Conservation (phyloP, 805 yeast species). For the Kodamaea sagamina region DNA sequence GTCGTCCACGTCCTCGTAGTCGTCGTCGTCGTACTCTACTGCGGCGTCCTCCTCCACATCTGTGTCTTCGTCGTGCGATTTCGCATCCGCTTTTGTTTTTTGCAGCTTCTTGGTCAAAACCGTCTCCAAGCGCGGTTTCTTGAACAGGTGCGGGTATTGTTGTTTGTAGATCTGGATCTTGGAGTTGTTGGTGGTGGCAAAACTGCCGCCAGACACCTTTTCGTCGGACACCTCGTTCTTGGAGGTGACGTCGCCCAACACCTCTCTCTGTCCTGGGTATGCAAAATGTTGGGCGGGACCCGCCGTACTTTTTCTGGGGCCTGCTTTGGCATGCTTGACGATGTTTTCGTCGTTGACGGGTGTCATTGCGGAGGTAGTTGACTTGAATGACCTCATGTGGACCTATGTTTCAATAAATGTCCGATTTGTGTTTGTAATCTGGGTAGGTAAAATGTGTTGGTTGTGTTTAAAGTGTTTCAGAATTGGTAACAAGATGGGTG, state of each 20-base stretch:
- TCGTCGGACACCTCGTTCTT: neutral
- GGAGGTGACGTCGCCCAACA: slow-evolving; percentile 31
- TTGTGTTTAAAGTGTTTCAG: no score
- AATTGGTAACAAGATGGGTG: no score
- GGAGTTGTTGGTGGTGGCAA: slow-evolving; percentile 12
- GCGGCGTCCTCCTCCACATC: slow-evolving; percentile 17
- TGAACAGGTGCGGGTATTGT: slow-evolving; percentile 18
- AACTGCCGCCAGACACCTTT: neutral
- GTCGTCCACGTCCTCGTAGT: slow-evolving; percentile 13
- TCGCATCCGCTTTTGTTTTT: slow-evolving; percentile 14
- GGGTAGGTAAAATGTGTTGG: neutral
- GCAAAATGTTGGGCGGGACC: slow-evolving; percentile 6
- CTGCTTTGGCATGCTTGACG: slow-evolving; percentile 7
- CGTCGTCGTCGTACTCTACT: slow-evolving; percentile 11
- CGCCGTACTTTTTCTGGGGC: slow-evolving; percentile 2
- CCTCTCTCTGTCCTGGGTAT: slow-evolving; percentile 24
- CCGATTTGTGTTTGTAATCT: slow-evolving; percentile 1
- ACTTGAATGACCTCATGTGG: slow-evolving; percentile 13
- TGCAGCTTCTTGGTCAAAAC: slow-evolving; percentile 2
- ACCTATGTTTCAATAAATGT: no score
- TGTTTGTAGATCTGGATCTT: slow-evolving; percentile 23
- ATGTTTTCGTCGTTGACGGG: slow-evolving; percentile 12
- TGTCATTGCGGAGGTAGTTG: slow-evolving; percentile 1
- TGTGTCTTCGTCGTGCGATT: slow-evolving; percentile 14
- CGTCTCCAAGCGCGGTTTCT: slow-evolving; percentile 22